Percentiles rank a stretch among this genome's conserved stretches.
These are phyloP conservation scores for Saitozyma sp. DNA, from an alignment of 768 basidiomycete species.

Conservation along the genomic window DNA sequence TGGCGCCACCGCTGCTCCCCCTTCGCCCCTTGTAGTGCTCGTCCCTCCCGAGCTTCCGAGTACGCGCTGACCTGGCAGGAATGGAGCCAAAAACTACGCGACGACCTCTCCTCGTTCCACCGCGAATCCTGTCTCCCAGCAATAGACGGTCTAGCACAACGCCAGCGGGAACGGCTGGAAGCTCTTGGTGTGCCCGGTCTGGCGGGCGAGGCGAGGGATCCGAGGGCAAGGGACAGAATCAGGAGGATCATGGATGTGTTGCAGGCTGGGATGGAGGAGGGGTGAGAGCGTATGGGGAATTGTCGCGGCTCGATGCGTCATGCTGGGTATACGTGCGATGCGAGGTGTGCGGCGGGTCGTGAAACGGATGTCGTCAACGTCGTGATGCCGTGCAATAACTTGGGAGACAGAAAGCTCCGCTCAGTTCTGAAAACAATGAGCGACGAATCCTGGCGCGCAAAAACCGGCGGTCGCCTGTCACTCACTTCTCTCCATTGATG, in stretches of 20 bases:
- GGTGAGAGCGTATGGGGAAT: background rate
- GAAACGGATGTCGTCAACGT: background rate
- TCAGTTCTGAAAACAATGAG: background rate
- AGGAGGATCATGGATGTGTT: slow-evolving; percentile 42
- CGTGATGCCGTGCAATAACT: background rate
- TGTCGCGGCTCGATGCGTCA: background rate
- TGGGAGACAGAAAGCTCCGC: background rate
- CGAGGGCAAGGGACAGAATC: slow-evolving; percentile 21
- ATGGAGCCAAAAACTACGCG: slow-evolving; percentile 22
- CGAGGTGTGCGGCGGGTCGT: too few relatives aligned
- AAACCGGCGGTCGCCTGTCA: background rate
- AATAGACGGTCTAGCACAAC: slow-evolving; percentile 30
- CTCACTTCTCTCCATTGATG: slow-evolving; percentile 50
- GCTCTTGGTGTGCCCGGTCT: slow-evolving; percentile 43
- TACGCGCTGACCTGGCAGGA: slow-evolving; percentile 12
- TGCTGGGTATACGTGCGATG: background rate
- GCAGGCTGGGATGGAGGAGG: slow-evolving; percentile 38
- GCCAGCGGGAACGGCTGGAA: slow-evolving; percentile 26
- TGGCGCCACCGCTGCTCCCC: background rate
- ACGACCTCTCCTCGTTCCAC: slow-evolving; percentile 25
- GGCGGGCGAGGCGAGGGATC: slow-evolving; percentile 15
- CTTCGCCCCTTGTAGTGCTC: too few relatives aligned
- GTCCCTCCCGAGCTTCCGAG: too few relatives aligned
- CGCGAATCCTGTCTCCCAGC: slow-evolving; percentile 24
- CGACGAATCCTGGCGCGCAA: background rate